phyloP scores from a whole-genome alignment of 2,329 filamentous ascomycete species.

The Botrytis aclada region DNA sequence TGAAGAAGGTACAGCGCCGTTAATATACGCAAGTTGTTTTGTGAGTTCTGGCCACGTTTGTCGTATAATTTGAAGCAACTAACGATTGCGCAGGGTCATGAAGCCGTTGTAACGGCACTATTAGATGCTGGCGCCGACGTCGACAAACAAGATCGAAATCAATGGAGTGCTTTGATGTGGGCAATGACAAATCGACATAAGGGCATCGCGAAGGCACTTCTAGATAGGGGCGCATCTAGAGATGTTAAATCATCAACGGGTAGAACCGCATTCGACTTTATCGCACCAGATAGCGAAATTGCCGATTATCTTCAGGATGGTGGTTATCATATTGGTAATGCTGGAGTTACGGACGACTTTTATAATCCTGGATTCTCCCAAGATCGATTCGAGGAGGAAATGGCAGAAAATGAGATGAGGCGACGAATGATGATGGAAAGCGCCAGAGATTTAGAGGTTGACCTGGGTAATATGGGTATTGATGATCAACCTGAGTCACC shows the following conservation, averaged over 20 bases:
- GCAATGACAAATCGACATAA: constrained; percentile 99
- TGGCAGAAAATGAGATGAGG: constrained; percentile 94
- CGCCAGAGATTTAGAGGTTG: constrained; percentile 92
- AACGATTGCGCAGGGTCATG: constrained; percentile 63
- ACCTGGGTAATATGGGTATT: constrained; percentile 90
- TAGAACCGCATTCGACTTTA: constrained; percentile 92
- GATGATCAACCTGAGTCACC: constrained; percentile 87
- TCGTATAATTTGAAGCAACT: constrained; percentile 22
- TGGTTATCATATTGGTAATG: constrained; percentile 83
- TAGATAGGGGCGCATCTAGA: constrained; percentile 92
- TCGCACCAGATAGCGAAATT: constrained; percentile 92
- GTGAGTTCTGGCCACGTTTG: constrained; percentile 48
- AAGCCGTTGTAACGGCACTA: constrained; percentile 79
- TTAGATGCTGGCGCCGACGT: constrained; percentile 84
- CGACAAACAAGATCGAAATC: constrained; percentile 90
- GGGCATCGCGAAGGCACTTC: constrained; percentile 84
- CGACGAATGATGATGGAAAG: constrained; percentile 99
- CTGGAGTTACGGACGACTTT: constrained; percentile 81
- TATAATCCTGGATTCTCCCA: constrained; percentile 91
- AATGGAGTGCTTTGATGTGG: constrained; percentile 99
- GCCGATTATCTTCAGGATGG: constrained; percentile 93
- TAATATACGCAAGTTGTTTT: constrained; percentile 98
- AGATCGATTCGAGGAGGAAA: constrained; percentile 92
- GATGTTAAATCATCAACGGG: constrained; percentile 94
- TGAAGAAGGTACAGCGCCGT: constrained; percentile 90